Conservation (phyloP, 1,139 yeast species). For the Dujonia santamariae region DNA sequence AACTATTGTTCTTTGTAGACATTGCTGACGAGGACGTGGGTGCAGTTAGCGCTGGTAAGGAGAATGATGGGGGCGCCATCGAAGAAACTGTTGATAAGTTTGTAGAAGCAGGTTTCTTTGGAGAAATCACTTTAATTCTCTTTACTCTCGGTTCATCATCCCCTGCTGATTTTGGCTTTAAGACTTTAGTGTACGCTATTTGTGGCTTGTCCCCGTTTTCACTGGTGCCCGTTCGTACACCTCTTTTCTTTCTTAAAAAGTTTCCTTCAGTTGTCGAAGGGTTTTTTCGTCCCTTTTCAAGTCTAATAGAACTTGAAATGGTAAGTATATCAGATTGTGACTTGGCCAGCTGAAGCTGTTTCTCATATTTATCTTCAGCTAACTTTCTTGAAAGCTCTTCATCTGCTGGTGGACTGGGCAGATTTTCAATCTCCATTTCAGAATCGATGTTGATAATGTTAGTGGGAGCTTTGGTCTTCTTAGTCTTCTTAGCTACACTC, state of each 20-base stretch:
- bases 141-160: constrained; percentile 17
- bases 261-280: too few relatives aligned
- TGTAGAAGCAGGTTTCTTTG: constrained; percentile 31
- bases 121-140: constrained; percentile 42
- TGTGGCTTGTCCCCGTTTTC: constrained; percentile 1
- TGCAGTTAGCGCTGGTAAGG: constrained; percentile 6
- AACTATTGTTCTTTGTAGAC: neutral
- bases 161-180: neutral
- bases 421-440: neutral
- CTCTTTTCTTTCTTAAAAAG: too few relatives aligned
- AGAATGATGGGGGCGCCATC: neutral
- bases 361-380: too few relatives aligned
- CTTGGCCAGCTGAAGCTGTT: too few relatives aligned
- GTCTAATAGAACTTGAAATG: too few relatives aligned
- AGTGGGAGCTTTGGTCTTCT: neutral
- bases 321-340: too few relatives aligned
- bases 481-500: constrained; percentile 26
- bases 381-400: too few relatives aligned
- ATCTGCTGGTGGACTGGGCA: constrained; percentile 4
- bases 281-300: too few relatives aligned
- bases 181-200: neutral
- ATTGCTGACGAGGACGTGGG: neutral
- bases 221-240: constrained; percentile 1
- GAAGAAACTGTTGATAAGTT: constrained; percentile 22
- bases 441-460: neutral